Evolutionary conservation across 2,329 filamentous ascomycete genomes (phyloP).

Genomic region (Neonectria ditissima): DNA sequence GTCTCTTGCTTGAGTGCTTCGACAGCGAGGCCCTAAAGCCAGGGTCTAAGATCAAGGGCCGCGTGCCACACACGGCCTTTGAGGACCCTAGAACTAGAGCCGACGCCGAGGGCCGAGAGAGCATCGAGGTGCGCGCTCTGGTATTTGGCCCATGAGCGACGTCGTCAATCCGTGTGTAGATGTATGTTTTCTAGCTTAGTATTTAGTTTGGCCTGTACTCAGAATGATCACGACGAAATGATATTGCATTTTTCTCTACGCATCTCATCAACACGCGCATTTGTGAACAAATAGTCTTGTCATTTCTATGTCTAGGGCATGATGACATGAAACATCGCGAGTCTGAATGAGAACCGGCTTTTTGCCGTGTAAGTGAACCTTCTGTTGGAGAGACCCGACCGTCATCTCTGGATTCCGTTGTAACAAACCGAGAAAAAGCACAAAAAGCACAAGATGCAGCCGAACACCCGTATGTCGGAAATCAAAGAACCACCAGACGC

Average conservation of each 20-base stretch:
- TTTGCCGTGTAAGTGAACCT: constrained; percentile 1
- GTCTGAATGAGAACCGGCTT: constrained; percentile 26
- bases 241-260: constrained; percentile 6
- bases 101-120: constrained; percentile 80
- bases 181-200: constrained; percentile 8
- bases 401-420: constrained; percentile 12
- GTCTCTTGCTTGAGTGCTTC: constrained; percentile 83
- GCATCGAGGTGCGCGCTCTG: constrained; percentile 88
- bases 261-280: neutral
- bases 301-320: constrained; percentile 40
- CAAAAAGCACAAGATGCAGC: constrained; percentile 29
- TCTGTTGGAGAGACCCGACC: constrained; percentile 13
- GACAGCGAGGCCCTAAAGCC: constrained; percentile 71
- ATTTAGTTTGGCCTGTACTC: neutral
- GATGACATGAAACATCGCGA: constrained; percentile 22
- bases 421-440: constrained; percentile 21
- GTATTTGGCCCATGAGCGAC: constrained; percentile 75
- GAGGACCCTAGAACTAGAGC: constrained; percentile 76
- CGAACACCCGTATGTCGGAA: constrained; percentile 16
- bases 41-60: constrained; percentile 63
- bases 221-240: constrained; percentile 7
- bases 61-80: constrained; percentile 83
- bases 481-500: constrained; percentile 21
- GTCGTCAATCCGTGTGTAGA: neutral
- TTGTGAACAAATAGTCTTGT: constrained; percentile 25